Base-by-base conservation (phyloP, 352 stramenopile genomes). In the Phytophthora megakarya region DNA sequence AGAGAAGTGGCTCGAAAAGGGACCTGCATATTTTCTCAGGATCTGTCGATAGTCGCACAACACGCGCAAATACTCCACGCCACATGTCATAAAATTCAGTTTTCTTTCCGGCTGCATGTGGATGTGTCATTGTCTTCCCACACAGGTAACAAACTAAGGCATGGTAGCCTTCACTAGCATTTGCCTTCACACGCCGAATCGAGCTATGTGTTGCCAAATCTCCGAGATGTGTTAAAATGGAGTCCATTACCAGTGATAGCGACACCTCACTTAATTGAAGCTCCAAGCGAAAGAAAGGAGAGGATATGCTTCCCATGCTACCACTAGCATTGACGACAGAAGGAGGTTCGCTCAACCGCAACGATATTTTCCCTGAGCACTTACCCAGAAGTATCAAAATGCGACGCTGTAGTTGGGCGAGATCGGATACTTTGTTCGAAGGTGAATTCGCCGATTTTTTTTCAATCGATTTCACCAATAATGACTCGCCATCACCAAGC, bases 1-100 rank as follows among this genome's bases (percentile, higher is more conserved):
- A 89, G 8, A 93, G 53, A 16, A 93, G 50, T 3, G 86, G 84
- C 23, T 89, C 72, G 48, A 95, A 93, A 6, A 95, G 68, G 13
- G 74, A 70, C 28, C 81, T 76, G 39, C 75, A 84, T 46, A 95
- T 81, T 47, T 86, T 91, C 23, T 93, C 84, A 4, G 78, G 30
- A 47, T 95, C 84, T 16, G 81, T 81, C 30, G 83, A 80, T 25
- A 95, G 69, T 0, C 48, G 52, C 21, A 93, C 28, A n/a, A 93
- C 23, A 4, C 61, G 74, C 6, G 78, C 68, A 62, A 92, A 84
- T 37, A 81, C 61, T 13, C 37, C 46, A 21, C 72, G 51, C 86
- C 86, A 95, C 11, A 89, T 54, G 30, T 74, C 52, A 40, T 78
- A 82, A 65, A 87, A 93, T 8, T 72, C 70, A 1, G 82, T 88